These are phyloP conservation scores for Talaromyces adpressus DNA, from an alignment of 495 filamentous ascomycete species.

Conservation along the genomic window DNA sequence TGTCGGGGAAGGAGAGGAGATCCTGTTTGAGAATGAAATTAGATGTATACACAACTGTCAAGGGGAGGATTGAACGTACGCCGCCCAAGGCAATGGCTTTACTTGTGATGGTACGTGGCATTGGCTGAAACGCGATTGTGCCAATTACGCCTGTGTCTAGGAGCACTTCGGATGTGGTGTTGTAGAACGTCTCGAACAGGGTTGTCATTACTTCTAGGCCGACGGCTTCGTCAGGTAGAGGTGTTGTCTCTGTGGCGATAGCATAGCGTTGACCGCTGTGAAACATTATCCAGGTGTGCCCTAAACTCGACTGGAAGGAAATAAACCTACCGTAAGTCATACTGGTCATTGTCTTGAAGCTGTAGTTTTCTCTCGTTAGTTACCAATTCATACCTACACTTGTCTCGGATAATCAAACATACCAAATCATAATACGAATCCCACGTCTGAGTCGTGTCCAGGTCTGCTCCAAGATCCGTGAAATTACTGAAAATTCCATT, in stretches of 20 bases:
- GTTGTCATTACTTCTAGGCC: constrained; percentile 35
- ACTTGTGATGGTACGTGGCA: constrained; percentile 41
- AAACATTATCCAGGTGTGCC: not conserved
- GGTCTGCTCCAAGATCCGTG: constrained; percentile 35
- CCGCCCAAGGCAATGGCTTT: constrained; percentile 41
- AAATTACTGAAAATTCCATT: constrained; percentile 49
- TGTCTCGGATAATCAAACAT: constrained; percentile 9
- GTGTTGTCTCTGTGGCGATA: constrained; percentile 52
- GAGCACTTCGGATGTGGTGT: constrained; percentile 33
- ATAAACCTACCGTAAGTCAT: constrained; percentile 27
- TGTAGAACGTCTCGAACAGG: constrained; percentile 47
- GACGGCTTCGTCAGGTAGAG: constrained; percentile 36
- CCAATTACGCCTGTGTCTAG: constrained; percentile 40
- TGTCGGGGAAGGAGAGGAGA: constrained; percentile 42
- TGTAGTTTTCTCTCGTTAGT: constrained; percentile 5
- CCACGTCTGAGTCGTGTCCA: constrained; percentile 42
- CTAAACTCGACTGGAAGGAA: not conserved
- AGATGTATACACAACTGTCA: not conserved
- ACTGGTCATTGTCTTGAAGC: constrained; percentile 32
- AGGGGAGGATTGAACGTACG: constrained; percentile 16
- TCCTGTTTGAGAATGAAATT: constrained; percentile 26
- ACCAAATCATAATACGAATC: constrained; percentile 46
- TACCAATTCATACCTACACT: not conserved
- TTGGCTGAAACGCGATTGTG: constrained; percentile 49
- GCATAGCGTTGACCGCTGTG: constrained; percentile 41